These are phyloP conservation scores for Ceratobasidium sp. DNA, from an alignment of 1,284 basidiomycete genomes.

Conservation along the genomic window DNA sequence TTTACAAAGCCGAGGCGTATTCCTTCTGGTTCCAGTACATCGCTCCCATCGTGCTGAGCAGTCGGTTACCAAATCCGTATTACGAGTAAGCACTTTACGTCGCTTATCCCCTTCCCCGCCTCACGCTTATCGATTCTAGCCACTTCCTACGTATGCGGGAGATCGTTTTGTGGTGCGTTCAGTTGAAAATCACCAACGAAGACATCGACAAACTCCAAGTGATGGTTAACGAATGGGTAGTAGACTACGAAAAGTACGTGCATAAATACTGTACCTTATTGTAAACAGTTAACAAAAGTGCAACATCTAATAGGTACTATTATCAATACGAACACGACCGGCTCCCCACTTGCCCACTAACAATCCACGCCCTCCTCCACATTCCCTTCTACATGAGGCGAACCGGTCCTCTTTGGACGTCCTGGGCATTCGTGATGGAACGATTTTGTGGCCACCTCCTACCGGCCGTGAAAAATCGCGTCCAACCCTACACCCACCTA, in stretches of 20 bases:
- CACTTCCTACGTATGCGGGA: conserved; percentile 36
- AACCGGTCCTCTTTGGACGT: conserved; percentile 60
- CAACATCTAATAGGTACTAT: conserved; percentile 59
- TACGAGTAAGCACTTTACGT: conserved; percentile 58
- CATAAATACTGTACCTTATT: background rate
- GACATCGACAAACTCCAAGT: conserved; percentile 8
- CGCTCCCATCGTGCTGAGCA: conserved; percentile 42
- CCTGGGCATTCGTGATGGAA: conserved; percentile 63
- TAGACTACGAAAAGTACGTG: conserved; percentile 44
- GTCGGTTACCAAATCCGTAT: conserved; percentile 16
- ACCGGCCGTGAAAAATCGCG: conserved; percentile 52
- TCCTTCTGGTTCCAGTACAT: conserved; percentile 44
- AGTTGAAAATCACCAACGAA: background rate
- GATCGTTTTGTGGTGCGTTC: conserved; percentile 30
- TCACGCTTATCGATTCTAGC: conserved; percentile 2
- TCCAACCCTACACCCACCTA: conserved; percentile 53
- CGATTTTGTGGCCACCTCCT: conserved; percentile 53
- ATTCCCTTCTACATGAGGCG: conserved; percentile 56
- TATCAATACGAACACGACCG: conserved; percentile 57
- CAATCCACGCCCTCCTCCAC: conserved; percentile 61
- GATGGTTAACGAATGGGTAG: conserved; percentile 40
- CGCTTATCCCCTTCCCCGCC: conserved; percentile 50
- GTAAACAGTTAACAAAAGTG: background rate
- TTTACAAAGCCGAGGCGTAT: conserved; percentile 46
- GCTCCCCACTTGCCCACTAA: conserved; percentile 59